These are phyloP conservation scores for Pleurotus tuber-regium DNA, from an alignment of 768 basidiomycete genomes.

Conservation along the genomic window DNA sequence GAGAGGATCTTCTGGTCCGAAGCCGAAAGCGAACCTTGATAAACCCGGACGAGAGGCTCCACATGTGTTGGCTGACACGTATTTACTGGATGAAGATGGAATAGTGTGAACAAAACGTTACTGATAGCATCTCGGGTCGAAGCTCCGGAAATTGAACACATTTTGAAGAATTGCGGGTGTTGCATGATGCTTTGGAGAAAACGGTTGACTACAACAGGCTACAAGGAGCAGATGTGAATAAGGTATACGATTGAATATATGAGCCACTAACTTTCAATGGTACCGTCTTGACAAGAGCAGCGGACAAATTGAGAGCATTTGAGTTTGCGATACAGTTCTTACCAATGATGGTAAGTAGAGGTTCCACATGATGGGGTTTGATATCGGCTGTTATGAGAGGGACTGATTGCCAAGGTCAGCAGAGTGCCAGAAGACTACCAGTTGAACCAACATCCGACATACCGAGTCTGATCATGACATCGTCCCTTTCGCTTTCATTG, in stretches of 20 bases:
- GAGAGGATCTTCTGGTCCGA: constrained; percentile 68
- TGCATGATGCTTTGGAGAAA: constrained; percentile 75
- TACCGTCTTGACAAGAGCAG: constrained; percentile 34
- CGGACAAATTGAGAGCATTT: constrained; percentile 41
- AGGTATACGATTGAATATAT: neutral
- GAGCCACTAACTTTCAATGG: constrained; percentile 58
- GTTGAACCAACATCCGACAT: constrained; percentile 17
- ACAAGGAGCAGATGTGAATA: constrained; percentile 14
- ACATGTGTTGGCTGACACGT: constrained; percentile 85
- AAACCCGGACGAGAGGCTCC: constrained; percentile 72
- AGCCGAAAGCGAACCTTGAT: constrained; percentile 66
- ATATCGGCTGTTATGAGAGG: constrained; percentile 30
- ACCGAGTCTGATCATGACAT: constrained; percentile 37
- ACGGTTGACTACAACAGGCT: constrained; percentile 74
- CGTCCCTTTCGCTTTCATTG: constrained; percentile 17
- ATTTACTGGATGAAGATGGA: constrained; percentile 73
- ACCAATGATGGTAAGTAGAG: constrained; percentile 60
- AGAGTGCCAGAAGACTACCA: no score
- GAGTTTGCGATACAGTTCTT: constrained; percentile 54
- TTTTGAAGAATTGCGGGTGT: constrained; percentile 57
- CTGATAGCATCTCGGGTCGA: constrained; percentile 46
- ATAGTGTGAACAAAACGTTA: constrained; percentile 60
- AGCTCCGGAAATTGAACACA: constrained; percentile 24
- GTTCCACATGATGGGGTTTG: constrained; percentile 67
- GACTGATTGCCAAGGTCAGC: constrained; percentile 17